phyloP scores from a whole-genome alignment of 495 filamentous ascomycete species.

The Talaromyces liani region DNA sequence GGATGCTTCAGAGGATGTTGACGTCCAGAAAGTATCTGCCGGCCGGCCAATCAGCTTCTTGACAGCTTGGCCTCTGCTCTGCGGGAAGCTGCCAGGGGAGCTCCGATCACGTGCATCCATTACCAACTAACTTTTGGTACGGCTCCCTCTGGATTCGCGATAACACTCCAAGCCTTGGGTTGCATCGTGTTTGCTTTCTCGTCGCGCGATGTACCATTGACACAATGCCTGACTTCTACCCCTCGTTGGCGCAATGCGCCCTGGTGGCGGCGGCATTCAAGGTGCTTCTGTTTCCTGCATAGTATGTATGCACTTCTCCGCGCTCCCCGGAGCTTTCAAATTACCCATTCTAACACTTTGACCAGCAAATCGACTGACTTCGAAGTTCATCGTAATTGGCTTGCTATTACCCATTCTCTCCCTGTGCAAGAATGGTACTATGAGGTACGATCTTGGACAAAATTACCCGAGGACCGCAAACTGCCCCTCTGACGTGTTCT shows the following conservation, averaged over 20 bases:
- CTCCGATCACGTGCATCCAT: neutral
- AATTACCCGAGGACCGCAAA: neutral
- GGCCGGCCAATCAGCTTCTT: slow-evolving; percentile 7
- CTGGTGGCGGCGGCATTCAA: slow-evolving; percentile 86
- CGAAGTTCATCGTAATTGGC: slow-evolving; percentile 97
- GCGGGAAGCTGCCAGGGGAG: neutral
- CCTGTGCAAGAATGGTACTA: slow-evolving; percentile 90
- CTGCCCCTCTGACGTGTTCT: slow-evolving; percentile 1
- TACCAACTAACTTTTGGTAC: neutral
- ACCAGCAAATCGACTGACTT: slow-evolving; percentile 97
- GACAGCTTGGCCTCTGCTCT: slow-evolving; percentile 8
- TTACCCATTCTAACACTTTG: slow-evolving; percentile 1
- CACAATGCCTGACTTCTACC: slow-evolving; percentile 74
- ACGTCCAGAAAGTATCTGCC: neutral
- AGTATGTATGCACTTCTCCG: slow-evolving; percentile 65
- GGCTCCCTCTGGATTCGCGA: neutral
- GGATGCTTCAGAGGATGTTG: neutral
- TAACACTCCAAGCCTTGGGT: neutral
- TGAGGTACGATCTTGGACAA: slow-evolving; percentile 47
- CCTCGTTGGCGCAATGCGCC: slow-evolving; percentile 79
- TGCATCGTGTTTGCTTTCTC: slow-evolving; percentile 3
- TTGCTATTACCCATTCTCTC: slow-evolving; percentile 85
- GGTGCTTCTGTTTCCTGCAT: slow-evolving; percentile 88
- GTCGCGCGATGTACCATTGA: slow-evolving; percentile 20
- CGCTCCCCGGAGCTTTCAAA: neutral